Percentiles rank a stretch among this genome's conserved stretches.
These are phyloP conservation scores for Pseudocercospora fuligena DNA, from an alignment of 2,329 filamentous ascomycete genomes.

Conservation along the genomic window DNA sequence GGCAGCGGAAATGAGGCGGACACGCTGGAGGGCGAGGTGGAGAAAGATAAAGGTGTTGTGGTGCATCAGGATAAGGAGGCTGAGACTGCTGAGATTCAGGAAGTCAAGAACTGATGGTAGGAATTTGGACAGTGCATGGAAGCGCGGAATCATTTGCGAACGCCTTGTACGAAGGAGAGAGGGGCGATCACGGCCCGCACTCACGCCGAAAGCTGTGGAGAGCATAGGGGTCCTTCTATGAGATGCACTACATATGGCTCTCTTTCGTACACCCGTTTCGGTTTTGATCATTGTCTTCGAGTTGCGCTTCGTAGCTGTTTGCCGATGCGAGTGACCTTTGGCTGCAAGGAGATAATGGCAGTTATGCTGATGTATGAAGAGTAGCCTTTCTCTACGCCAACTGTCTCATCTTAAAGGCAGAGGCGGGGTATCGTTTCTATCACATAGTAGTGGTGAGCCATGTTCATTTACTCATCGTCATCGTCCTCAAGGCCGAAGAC, in stretches of 20 bases:
- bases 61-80: conserved; percentile 20
- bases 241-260: not conserved
- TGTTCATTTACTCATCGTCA: conserved; percentile 21
- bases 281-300: not conserved
- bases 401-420: no score
- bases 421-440: not conserved
- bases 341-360: not conserved
- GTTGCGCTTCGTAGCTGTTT: not conserved
- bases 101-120: conserved; percentile 5
- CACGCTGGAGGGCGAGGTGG: conserved; percentile 10
- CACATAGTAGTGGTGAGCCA: not conserved
- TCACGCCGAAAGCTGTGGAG: not conserved
- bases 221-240: not conserved
- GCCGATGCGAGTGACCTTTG: not conserved
- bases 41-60: conserved; percentile 24
- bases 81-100: conserved; percentile 18
- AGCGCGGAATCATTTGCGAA: not conserved
- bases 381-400: not conserved
- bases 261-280: not conserved
- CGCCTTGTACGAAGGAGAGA: not conserved
- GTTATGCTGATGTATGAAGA: not conserved
- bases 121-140: not conserved
- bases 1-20: conserved; percentile 5
- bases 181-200: not conserved
- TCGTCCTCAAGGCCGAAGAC: conserved; percentile 44